Evolutionary conservation across 192 early-diverging fungal species (phyloP), one percentile per base, ranked within the genome.

Genomic region (Coemansia sp.): DNA sequence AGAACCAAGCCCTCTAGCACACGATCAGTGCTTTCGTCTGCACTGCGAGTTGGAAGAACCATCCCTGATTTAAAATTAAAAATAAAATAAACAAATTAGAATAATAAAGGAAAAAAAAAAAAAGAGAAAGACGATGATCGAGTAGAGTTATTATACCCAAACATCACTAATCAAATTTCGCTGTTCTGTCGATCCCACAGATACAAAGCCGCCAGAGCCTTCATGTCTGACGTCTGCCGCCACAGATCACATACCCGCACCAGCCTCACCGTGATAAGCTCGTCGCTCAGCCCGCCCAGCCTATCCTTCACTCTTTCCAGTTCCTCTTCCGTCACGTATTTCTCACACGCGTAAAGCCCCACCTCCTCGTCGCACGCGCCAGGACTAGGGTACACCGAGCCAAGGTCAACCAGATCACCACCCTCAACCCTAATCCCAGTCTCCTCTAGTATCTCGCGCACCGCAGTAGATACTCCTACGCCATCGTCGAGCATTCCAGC

Each of bases 351-450:
- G 80, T 88, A 93, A 3, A 96, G 73, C 34, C 88, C 76, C 39
- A 96, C 60, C 68, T 85, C 88, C 85, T 96, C 95, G 61, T 94
- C 92, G 55, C 89, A 93, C 34, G 91, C 95, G 29, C 95, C 95
- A 1, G 90, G 83, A 27, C 90, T 91, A 12, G 93, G 91, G 58
- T 92, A 93, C 20, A 90, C 72, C 89, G 82, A 53, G 50, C 29
- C 65, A 1, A 96, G 76, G 44, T 92, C 91, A 16, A 90, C 73
- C 60, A 96, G 68, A 24, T 92, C 90, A 12, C 78, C 47, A 2
- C 86, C 86, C 24, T 76, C 68, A 18, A 96, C 85, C 3, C 63
- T 62, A 11, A 96, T 79, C 16, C 92, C 95, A 13, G 91, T 93
- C 70, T 96, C 95, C 74, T 96, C 95, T 33, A 91, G 67, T 6